A percentile compares a stretch with the other conserved stretches of the same genome.
These are phyloP conservation scores for Cardamine resedifolia DNA, from an alignment of 345 rosid genomes.

Conservation along the genomic window DNA sequence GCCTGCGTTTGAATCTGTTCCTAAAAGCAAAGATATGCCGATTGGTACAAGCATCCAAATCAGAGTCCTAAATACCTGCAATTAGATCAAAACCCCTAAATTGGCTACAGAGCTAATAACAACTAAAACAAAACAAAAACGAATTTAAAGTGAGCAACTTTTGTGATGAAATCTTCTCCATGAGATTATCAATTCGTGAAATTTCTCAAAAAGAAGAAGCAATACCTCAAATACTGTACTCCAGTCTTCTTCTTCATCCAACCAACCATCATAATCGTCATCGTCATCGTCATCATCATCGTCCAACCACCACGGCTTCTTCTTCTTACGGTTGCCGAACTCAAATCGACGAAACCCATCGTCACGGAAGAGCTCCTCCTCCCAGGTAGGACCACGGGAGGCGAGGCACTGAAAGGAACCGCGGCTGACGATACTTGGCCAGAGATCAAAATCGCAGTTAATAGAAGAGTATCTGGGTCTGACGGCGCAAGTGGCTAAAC, in stretches of 20 bases:
- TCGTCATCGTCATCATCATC: constrained; percentile 41
- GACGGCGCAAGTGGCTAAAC: background rate
- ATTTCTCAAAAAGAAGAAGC: background rate
- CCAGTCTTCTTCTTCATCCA: constrained; percentile 45
- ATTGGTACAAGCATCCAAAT: constrained; percentile 89
- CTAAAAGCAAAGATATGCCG: constrained; percentile 62
- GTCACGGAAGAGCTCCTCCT: constrained; percentile 36
- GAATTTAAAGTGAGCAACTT: background rate
- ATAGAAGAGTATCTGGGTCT: background rate
- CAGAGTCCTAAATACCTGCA: constrained; percentile 61
- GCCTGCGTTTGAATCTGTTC: constrained; percentile 75
- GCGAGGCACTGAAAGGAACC: constrained; percentile 32
- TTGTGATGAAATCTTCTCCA: background rate
- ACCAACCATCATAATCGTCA: constrained; percentile 36
- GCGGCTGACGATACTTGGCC: constrained; percentile 12
- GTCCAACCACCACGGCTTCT: constrained; percentile 48
- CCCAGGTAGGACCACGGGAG: constrained; percentile 27
- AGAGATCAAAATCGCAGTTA: constrained; percentile 11
- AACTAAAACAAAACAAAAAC: background rate
- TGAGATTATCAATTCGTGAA: background rate
- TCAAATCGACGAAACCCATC: constrained; percentile 32
- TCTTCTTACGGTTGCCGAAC: constrained; percentile 38
- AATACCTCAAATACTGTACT: constrained; percentile 67
- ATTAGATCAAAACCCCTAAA: background rate
- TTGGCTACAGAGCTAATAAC: background rate